Conservation (phyloP, 768 basidiomycete genomes). For the Lactifluus subvellereus region DNA sequence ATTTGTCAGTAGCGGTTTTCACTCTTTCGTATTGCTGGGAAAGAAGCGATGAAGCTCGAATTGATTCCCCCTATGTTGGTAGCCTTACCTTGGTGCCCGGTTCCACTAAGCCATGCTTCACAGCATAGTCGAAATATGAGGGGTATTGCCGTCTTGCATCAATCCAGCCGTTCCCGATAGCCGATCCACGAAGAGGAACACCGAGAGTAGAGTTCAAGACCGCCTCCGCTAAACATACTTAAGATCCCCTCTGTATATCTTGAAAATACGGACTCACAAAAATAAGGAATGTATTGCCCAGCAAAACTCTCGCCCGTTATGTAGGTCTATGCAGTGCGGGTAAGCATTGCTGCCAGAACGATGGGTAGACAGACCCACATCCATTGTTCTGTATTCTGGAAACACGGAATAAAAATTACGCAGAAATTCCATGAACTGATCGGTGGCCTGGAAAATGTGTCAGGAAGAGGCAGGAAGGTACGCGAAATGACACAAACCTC, state of each 20-base stretch:
- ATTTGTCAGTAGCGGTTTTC: constrained; percentile 53
- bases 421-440: constrained; percentile 79
- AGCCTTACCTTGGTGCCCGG: constrained; percentile 56
- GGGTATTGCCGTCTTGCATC: constrained; percentile 86
- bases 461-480: not conserved
- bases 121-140: constrained; percentile 80
- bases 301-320: constrained; percentile 95
- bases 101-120: constrained; percentile 73
- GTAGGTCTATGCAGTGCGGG: constrained; percentile 63
- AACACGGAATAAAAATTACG: constrained; percentile 86
- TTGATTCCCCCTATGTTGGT: not conserved
- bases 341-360: not conserved
- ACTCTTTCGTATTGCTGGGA: constrained; percentile 55
- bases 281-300: constrained; percentile 97
- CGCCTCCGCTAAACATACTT: constrained; percentile 55
- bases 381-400: constrained; percentile 76
- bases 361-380: constrained; percentile 49
- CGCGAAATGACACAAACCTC: constrained; percentile 41
- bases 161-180: constrained; percentile 99
- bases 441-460: constrained; percentile 49
- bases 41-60: not conserved
- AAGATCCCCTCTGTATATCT: not conserved
- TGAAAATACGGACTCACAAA: constrained; percentile 46
- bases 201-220: constrained; percentile 56
- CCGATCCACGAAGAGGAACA: constrained; percentile 66